Base-by-base conservation (phyloP, 805 yeast genomes). In the Saccharomycopsis oosterbeekiorum region DNA sequence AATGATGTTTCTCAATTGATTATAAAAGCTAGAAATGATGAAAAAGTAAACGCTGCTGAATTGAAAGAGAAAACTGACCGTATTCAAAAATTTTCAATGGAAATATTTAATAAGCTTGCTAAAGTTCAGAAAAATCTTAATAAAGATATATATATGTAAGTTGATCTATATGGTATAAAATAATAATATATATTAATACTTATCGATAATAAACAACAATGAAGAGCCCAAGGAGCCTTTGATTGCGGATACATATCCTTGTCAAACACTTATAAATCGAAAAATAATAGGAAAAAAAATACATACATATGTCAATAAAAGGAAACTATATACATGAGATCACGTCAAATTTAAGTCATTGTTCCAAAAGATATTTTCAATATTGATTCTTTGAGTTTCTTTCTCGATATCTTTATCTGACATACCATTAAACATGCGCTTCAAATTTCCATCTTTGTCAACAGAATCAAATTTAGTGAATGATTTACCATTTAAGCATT, bases 11-110 rank as follows among this genome's bases (percentile, higher is more conserved):
- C 37, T 14, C 21, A n/a, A 21, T 12, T 60, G 50, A 50, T 63
- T 2, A 42, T n/a, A 11, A 19, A 56, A 8, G 60, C 59, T 12
- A 56, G 65, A 57, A 51, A 43, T 36, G 56, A 39, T 19, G 59
- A 59, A 29, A 82, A 78, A 58, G 80, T 88, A 74, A 85, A 85
- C 65, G 76, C 80, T 59, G 84, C 80, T 65, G 82, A 78, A 57
- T 79, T 88, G 75, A 86, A 86, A 81, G 76, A 82, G 68, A 82
- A 84, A 80, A 83, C 89, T 67, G 90, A 86, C 66, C 88, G 84
- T 70, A 78, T 88, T 73, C 92, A 88, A 77, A 82, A 78, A 70
- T 80, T 86, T 68, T 84, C 93, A 17, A 80, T 88, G 78, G 84
- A 85, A 74, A 80, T 88, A 67, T 87, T 88, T 72, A 89, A 85